Evolutionary conservation across 495 filamentous ascomycete genomes (phyloP), one percentile per base, ranked within the genome.

Genomic region (Hypoxylon fragiforme): DNA sequence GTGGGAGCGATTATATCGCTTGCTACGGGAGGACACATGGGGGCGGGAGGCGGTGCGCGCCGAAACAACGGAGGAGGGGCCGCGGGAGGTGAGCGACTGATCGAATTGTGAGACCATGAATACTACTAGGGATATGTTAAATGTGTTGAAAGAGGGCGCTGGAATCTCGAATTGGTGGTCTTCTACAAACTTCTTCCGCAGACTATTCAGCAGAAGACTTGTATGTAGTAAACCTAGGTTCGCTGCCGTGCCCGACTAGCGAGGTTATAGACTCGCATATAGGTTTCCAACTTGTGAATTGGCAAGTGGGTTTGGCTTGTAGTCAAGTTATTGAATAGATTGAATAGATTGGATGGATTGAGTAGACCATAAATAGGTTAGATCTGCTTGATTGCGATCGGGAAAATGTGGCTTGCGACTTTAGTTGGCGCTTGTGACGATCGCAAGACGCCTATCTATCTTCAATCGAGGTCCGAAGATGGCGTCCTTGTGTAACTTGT

Each of bases 31-130:
- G 22, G 65, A 68, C 7, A 26, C 55, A 61, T 68, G 58, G 11
- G 58, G 59, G 35, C 65, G 65, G 80, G 86, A 50, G 74, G 71
- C 44, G 18, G 59, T 47, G 54, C 69, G 69, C 30, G 69, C 53
- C 44, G 71, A 68, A 61, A 81, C 64, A 57, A 87, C 74, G 51
- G 87, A 89, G 42, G 83, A 72, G 44, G 84, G 69, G 65, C 78
- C 69, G 71, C 77, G 79, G 50, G 85, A 62, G 78, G 76, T 81
- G 76, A 74, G 65, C 53, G 74, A 68, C 20, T 65, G 74, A 61
- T 89, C 87, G 65, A 87, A 82, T 69, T 88, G 84, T 51, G 86
- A 90, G 67, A 90, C 85, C 87, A 91, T 88, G 70, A 70, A 66
- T 64, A 60, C 62, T 51, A 32, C 48, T 54, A 30, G 26, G 20